These are phyloP conservation scores for Tricholoma sp. DNA, from an alignment of 768 basidiomycete genomes.

Conservation along the genomic window DNA sequence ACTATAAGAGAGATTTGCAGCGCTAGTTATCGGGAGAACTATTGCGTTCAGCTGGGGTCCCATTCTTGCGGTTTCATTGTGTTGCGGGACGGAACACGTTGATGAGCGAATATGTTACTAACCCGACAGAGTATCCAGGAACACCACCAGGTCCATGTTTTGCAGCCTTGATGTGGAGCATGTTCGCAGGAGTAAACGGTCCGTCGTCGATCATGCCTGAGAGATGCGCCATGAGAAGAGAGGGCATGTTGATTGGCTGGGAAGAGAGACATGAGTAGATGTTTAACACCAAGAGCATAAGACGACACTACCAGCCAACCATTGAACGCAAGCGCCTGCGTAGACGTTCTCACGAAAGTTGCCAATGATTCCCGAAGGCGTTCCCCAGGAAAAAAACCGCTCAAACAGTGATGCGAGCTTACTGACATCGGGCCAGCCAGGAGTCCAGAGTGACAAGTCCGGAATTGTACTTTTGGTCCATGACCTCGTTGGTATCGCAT, in stretches of 20 bases:
- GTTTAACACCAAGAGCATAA: not conserved
- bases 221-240: not conserved
- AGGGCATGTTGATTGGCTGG: not conserved
- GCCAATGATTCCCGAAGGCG: not conserved
- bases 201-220: not conserved
- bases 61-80: no score
- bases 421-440: not conserved
- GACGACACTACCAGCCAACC: not conserved
- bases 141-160: not conserved
- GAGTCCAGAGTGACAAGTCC: not conserved
- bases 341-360: not conserved
- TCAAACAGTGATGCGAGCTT: not conserved
- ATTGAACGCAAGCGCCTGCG: not conserved
- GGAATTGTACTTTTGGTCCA: not conserved
- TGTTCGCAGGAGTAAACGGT: not conserved
- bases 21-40: no score
- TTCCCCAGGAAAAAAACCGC: not conserved
- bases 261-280: no score
- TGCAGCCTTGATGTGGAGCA: not conserved
- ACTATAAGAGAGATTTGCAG: no score
- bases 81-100: no score
- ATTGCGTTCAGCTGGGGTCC: no score
- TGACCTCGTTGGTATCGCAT: not conserved
- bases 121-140: not conserved
- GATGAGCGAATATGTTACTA: not conserved